phyloP scores from a whole-genome alignment of 129 eudicot genomes.

The Ambrosia artemisiifolia region DNA sequence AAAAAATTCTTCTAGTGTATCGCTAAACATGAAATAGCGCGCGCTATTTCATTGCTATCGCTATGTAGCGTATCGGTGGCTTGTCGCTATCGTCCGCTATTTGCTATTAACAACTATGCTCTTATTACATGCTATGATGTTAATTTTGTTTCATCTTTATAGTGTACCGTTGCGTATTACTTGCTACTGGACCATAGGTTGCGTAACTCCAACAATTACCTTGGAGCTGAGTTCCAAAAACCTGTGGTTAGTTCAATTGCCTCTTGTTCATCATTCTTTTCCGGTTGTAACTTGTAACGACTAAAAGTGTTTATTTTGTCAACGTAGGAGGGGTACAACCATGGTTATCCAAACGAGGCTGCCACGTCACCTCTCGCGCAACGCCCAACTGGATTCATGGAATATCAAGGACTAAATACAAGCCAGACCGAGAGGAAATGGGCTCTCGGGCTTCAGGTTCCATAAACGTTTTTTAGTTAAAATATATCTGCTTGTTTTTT shows the following conservation, averaged over 20 bases:
- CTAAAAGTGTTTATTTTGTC: neutral
- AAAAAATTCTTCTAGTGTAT: too few relatives aligned
- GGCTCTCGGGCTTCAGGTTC: slow-evolving; percentile 97
- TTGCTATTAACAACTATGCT: too few relatives aligned
- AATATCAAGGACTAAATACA: slow-evolving; percentile 57
- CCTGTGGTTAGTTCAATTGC: slow-evolving; percentile 45
- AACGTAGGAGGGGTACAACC: slow-evolving; percentile 48
- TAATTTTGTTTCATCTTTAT: slow-evolving; percentile 20
- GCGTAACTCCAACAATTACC: slow-evolving; percentile 82
- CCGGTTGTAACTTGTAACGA: neutral
- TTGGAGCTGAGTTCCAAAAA: slow-evolving; percentile 94
- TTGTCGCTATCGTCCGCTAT: too few relatives aligned
- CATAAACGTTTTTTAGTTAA: neutral
- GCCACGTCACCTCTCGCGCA: slow-evolving; percentile 29
- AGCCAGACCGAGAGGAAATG: slow-evolving; percentile 80
- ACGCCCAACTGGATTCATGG: slow-evolving; percentile 51
- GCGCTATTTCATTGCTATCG: too few relatives aligned
- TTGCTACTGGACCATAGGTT: slow-evolving; percentile 85
- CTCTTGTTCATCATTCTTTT: neutral
- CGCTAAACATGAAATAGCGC: too few relatives aligned
- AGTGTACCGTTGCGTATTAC: slow-evolving; percentile 98
- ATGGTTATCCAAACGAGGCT: slow-evolving; percentile 47
- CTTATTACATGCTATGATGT: neutral
- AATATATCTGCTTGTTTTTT: neutral
- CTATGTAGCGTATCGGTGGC: too few relatives aligned